Base-by-base conservation (phyloP, 2,329 filamentous ascomycete genomes). In the Talaromyces sp. region DNA sequence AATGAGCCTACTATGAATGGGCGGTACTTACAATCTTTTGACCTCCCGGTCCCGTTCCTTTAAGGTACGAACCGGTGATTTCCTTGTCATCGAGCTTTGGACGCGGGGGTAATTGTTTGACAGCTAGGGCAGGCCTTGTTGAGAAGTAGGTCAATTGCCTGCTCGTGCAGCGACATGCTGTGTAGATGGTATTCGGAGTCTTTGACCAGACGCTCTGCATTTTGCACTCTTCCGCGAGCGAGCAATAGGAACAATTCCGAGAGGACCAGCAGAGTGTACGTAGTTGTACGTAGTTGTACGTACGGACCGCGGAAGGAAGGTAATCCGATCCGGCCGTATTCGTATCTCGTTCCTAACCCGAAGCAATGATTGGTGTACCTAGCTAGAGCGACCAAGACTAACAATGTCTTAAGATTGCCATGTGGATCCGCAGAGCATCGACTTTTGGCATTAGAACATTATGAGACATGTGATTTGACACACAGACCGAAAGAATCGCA, bases 41-140 rank as follows among this genome's bases (percentile, higher is more conserved):
- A 0, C 95, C 95, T 27, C 95, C 95, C 0, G 95, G 94, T 1
- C 95, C 95, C 70, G 87, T 91, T 71, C 95, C 95, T 76, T 95
- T 96, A 67, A 99, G 84, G 79, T 96, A 98, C 49, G 85, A 85
- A 73, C 97, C 91, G 64, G 89, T 88, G 70, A 98, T 87, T 61
- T 97, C 93, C 19, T 84, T 81, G 69, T 97, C 93, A 13, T 88
- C 84, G 22, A 95, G 86, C 13, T 88, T 86, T 14, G 90, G 89
- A 3, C 93, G 88, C 6, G 92, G 89, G 1, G 94, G 93, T 73
- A 96, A 82, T 62, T 85, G 85, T 74, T 90, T 90, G 50, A 61
- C 47, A 9, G 59, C 41, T 16, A 24, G 45, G 22, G 52, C 52
- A 24, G 64, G 37, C 50, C 39, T n/a, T 22, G 64, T 47, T 45